Evolutionary conservation across 495 filamentous ascomycete species (phyloP).

Genomic region (Aspergillus mulundensis): DNA sequence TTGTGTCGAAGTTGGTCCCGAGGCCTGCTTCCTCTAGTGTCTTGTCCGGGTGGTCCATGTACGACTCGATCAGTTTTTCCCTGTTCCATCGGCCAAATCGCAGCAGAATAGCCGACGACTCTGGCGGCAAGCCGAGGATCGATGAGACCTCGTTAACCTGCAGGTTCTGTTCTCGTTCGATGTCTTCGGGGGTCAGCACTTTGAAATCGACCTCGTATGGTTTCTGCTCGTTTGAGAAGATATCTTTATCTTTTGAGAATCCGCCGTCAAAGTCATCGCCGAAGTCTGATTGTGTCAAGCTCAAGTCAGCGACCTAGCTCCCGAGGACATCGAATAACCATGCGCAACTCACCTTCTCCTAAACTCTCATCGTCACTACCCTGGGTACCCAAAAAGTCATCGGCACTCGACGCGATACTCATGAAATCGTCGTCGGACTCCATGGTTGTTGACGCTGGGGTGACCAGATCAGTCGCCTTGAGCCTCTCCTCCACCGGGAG

Average conservation of each 20-base stretch:
- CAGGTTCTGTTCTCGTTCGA: constrained; percentile 74
- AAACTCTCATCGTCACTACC: constrained; percentile 78
- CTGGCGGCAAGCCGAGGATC: constrained; percentile 80
- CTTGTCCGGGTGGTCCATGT: constrained; percentile 78
- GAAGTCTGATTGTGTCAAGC: constrained; percentile 44
- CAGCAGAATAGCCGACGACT: constrained; percentile 83
- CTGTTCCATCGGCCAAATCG: constrained; percentile 92
- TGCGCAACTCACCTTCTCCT: constrained; percentile 62
- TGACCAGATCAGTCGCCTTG: constrained; percentile 31
- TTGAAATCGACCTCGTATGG: constrained; percentile 82
- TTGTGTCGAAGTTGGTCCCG: constrained; percentile 56
- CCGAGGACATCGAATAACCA: not conserved
- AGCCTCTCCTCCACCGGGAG: constrained; percentile 14
- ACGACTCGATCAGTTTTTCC: constrained; percentile 86
- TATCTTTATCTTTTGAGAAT: constrained; percentile 74
- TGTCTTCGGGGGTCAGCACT: constrained; percentile 72
- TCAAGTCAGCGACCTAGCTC: not conserved
- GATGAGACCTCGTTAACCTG: constrained; percentile 84
- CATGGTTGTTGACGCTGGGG: constrained; percentile 61
- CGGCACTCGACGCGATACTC: constrained; percentile 77
- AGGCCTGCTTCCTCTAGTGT: constrained; percentile 85
- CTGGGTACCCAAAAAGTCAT: constrained; percentile 59
- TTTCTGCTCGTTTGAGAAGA: constrained; percentile 60
- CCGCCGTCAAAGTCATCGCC: constrained; percentile 74
- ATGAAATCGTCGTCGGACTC: constrained; percentile 97